These are phyloP conservation scores for Cladorrhinum sp. DNA, from an alignment of 2,329 filamentous ascomycete species.

Conservation along the genomic window DNA sequence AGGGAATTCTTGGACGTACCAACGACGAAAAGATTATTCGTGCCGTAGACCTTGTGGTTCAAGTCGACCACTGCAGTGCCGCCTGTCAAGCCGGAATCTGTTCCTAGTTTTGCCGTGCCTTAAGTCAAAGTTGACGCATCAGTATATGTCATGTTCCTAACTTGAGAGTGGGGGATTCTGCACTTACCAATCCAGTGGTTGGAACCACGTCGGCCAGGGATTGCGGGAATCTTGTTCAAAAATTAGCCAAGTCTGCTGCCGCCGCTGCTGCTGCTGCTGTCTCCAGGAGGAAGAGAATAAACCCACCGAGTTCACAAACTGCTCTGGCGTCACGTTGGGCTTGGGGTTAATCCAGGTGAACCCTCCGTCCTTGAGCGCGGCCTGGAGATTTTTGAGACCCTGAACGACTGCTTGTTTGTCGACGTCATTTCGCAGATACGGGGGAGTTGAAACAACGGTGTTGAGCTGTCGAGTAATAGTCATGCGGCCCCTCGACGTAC, in stretches of 20 bases:
- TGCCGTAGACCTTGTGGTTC: constrained; percentile 47
- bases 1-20: constrained; percentile 36
- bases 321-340: constrained; percentile 48
- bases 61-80: constrained; percentile 28
- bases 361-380: constrained; percentile 50
- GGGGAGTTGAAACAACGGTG: constrained; percentile 57
- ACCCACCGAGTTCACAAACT: constrained; percentile 51
- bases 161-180: neutral
- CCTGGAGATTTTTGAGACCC: constrained; percentile 58
- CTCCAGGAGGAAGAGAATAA: constrained; percentile 7
- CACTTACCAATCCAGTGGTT: constrained; percentile 48
- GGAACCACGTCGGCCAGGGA: constrained; percentile 38
- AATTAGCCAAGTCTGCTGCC: neutral
- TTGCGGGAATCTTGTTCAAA: constrained; percentile 32
- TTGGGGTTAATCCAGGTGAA: constrained; percentile 56
- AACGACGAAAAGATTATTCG: constrained; percentile 52
- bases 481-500: constrained; percentile 56
- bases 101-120: constrained; percentile 27
- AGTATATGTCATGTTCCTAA: neutral
- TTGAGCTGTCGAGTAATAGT: constrained; percentile 56
- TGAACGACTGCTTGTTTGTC: constrained; percentile 60
- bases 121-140: neutral
- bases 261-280: too few species aligned
- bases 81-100: constrained; percentile 25
- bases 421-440: constrained; percentile 56